phyloP scores from a whole-genome alignment of 352 stramenopile genomes.

The Phytophthora vignae region DNA sequence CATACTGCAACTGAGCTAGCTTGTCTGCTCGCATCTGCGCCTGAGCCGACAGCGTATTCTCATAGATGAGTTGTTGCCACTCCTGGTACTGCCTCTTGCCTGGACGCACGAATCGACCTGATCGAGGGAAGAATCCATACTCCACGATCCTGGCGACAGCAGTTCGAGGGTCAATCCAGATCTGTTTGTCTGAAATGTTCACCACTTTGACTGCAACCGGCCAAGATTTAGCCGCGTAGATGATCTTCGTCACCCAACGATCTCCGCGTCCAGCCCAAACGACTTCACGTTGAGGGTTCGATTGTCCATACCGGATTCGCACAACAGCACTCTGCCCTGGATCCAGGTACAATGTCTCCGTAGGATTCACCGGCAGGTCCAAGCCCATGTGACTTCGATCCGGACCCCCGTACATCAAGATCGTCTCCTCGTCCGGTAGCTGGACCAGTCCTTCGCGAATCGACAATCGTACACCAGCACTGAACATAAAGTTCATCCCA shows the following conservation, averaged over 20 bases:
- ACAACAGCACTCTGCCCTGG: not conserved
- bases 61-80: no score
- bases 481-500: not conserved
- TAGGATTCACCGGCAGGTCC: not conserved
- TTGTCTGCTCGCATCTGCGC: no score
- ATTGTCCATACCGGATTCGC: not conserved
- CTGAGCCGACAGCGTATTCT: no score
- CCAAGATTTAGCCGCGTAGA: not conserved
- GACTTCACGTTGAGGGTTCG: not conserved
- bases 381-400: not conserved
- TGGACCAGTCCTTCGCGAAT: not conserved
- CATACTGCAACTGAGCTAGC: no score
- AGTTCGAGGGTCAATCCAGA: not conserved
- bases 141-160: no score
- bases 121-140: no score
- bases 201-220: conserved; percentile 8
- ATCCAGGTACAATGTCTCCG: not conserved
- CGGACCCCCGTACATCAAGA: not conserved
- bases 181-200: not conserved
- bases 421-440: not conserved
- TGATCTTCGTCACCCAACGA: conserved; percentile 7
- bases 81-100: no score
- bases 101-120: no score
- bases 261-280: not conserved
- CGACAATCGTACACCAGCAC: not conserved